These are phyloP conservation scores for Wickerhamiella lipophila DNA, from an alignment of 805 yeast species.

Conservation along the genomic window DNA sequence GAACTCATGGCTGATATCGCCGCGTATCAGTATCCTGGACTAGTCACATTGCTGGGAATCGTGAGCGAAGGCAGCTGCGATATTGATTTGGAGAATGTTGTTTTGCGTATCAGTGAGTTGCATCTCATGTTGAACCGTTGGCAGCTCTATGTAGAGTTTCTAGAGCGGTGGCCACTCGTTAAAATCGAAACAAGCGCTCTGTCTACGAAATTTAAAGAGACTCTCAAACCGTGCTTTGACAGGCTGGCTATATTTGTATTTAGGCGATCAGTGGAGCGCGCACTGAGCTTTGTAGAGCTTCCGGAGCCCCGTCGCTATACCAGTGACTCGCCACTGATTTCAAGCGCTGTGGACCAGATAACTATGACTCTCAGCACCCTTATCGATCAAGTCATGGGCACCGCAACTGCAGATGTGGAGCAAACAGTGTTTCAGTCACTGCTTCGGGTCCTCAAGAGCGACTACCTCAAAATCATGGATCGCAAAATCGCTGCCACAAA, in stretches of 20 bases:
- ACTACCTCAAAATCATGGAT: conserved; percentile 45
- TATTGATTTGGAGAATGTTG: conserved; percentile 46
- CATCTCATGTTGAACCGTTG: conserved; percentile 73
- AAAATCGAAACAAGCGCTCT: conserved; percentile 40
- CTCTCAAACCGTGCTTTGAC: conserved; percentile 52
- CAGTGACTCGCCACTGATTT: conserved; percentile 41
- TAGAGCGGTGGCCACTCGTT: conserved; percentile 43
- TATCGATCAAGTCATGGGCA: conserved; percentile 50
- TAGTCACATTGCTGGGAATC: conserved; percentile 23
- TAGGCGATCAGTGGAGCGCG: conserved; percentile 67
- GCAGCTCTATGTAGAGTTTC: conserved; percentile 48
- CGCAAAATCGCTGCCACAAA: conserved; percentile 32
- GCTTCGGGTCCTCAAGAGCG: conserved; percentile 49
- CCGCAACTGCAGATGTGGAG: conserved; percentile 52
- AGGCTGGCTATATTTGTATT: conserved; percentile 51
- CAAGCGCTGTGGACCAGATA: conserved; percentile 80
- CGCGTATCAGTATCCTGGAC: conserved; percentile 40
- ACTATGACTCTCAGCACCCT: conserved; percentile 59
- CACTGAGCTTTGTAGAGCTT: conserved; percentile 59
- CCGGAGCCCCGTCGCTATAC: conserved; percentile 34
- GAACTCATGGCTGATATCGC: conserved; percentile 43
- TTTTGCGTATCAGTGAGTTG: conserved; percentile 55
- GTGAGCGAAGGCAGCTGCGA: conserved; percentile 5
- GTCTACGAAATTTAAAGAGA: conserved; percentile 40
- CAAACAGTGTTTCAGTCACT: conserved; percentile 43